Base-by-base conservation (phyloP, 1,139 yeast genomes). In the Zygotorulaspora mrakii region DNA sequence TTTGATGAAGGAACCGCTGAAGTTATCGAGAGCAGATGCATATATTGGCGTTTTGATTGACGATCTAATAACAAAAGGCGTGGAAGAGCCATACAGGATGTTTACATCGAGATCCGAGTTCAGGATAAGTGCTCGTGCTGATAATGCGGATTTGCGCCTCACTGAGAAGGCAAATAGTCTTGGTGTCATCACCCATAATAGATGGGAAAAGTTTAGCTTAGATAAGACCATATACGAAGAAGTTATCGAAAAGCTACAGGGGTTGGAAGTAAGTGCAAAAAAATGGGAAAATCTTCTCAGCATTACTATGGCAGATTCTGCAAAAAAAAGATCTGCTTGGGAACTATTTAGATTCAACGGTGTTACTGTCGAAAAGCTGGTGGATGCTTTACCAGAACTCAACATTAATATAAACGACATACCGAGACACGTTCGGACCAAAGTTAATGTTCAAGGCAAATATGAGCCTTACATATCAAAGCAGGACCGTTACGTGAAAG, bases 21-120 rank as follows among this genome's bases (percentile, higher is more conserved):
- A 69, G 23, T 55, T 94, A 13, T 71, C 77, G 12, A 69, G 99
- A 47, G 74, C 87, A 0, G 94, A 88, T 57, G 96, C 95, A 0
- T 89, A 86, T 55, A 73, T 87, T 45, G 99, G 98, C 1, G 95
- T 91, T 5, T 68, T 94, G 45, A 82, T 94, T 31, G 98, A 94
- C 62, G 99, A 94, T 65, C 70, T 94, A 51, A 84, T 88, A 26
- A 89, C 96, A 1, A 87, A 88, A 64, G 99, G 98, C 13, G 96
- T 94, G 1, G 89, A 83, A 46, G 99, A 94, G 59, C 99, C 99
- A 1, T 94, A 94, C 61, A 71, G 99, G 48, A 94, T 94, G 98
- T 94, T 94, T 58, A 94, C 98, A 0, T 87, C 96, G 2, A 73
- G 99, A 40, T 85, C 95, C 0, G 99, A 94, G 59, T 94, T 87